Evolutionary conservation across 805 yeast species (phyloP).

Genomic region (Lipomyces japonicus): DNA sequence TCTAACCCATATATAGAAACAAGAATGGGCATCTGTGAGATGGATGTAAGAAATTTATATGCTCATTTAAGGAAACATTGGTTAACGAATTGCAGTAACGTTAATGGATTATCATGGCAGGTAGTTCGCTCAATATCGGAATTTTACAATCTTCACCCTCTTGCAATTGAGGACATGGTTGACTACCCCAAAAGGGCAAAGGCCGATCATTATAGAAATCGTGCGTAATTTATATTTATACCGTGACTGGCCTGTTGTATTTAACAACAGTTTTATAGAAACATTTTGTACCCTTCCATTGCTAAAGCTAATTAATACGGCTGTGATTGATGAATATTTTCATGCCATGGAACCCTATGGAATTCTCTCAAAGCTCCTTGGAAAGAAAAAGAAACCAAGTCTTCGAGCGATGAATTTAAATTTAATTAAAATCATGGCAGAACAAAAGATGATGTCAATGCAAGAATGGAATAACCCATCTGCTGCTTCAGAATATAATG

Average conservation of each 20-base stretch:
- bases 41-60: conserved; percentile 37
- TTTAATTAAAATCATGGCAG: conserved; percentile 20
- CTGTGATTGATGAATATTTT: conserved; percentile 17
- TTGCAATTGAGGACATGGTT: conserved; percentile 60
- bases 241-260: background rate
- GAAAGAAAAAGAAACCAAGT: conserved; percentile 17
- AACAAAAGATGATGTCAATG: conserved; percentile 32
- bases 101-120: conserved; percentile 61
- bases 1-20: conserved; percentile 9
- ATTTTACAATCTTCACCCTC: conserved; percentile 48
- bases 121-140: conserved; percentile 49
- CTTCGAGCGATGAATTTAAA: conserved; percentile 6
- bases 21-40: conserved; percentile 27
- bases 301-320: conserved; percentile 43
- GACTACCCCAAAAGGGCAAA: conserved; percentile 61
- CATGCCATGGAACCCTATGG: conserved; percentile 7
- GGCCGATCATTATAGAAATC: conserved; percentile 50
- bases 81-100: conserved; percentile 54
- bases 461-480: conserved; percentile 39
- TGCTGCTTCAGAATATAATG: conserved; percentile 35
- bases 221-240: background rate
- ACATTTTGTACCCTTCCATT: conserved; percentile 55
- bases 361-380: background rate
- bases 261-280: conserved; percentile 2
- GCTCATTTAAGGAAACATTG: conserved; percentile 42